Percentiles rank a stretch among this genome's conserved stretches.
phyloP scores from a whole-genome alignment of 164 flowering plant genomes.

The Cinnamomum chago region DNA sequence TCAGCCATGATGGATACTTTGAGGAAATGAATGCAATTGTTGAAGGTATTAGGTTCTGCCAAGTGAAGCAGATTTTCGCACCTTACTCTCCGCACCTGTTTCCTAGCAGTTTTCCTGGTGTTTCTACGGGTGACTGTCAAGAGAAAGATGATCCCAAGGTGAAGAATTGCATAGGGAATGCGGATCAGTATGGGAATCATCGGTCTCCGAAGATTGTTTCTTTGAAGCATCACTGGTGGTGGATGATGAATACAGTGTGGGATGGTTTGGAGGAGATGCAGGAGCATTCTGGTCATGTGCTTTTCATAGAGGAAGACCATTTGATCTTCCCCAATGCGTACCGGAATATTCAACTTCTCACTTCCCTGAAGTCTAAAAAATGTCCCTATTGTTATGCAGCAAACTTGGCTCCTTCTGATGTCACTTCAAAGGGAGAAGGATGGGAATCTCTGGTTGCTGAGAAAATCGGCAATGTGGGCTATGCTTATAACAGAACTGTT shows the following conservation, averaged over 20 bases:
- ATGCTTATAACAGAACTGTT: conserved; percentile 76
- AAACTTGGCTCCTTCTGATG: conserved; percentile 86
- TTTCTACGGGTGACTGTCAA: conserved; percentile 56
- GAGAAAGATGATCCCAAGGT: conserved; percentile 50
- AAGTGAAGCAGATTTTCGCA: conserved; percentile 87
- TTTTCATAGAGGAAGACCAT: conserved; percentile 95
- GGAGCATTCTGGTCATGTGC: conserved; percentile 60
- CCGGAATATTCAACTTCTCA: conserved; percentile 61
- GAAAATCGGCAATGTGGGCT: conserved; percentile 91
- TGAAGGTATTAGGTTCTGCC: conserved; percentile 71
- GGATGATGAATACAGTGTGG: conserved; percentile 99
- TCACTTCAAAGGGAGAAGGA: conserved; percentile 75
- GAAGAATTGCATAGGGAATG: conserved; percentile 56
- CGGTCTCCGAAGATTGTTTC: conserved; percentile 87
- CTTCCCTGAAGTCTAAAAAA: conserved; percentile 49
- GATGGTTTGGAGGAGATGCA: conserved; percentile 78
- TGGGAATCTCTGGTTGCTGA: conserved; percentile 64
- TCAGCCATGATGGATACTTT: conserved; percentile 91
- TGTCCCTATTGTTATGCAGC: conserved; percentile 85
- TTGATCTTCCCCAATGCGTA: conserved; percentile 87
- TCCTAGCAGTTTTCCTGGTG: conserved; percentile 71
- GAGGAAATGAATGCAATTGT: conserved; percentile 79
- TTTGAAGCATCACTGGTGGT: conserved; percentile 99
- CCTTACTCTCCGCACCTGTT: conserved; percentile 86
- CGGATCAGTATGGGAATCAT: conserved; percentile 91